These are phyloP conservation scores for Coemansia sp. DNA, from an alignment of 192 early-diverging fungal species.

Conservation along the genomic window DNA sequence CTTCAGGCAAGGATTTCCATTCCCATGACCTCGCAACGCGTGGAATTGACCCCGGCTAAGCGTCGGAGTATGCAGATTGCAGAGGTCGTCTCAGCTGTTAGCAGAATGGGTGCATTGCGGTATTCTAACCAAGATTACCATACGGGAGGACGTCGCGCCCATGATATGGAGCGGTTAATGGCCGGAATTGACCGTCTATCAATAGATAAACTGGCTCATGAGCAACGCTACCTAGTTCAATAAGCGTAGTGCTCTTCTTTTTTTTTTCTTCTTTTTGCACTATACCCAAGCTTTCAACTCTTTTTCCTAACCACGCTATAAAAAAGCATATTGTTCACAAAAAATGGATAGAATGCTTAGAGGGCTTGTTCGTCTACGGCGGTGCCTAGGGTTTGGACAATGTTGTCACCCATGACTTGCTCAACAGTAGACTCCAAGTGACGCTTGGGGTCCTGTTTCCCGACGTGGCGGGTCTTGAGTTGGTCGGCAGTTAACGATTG, in stretches of 20 bases:
- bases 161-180: conserved; percentile 43
- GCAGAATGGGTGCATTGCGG: conserved; percentile 41
- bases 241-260: conserved; percentile 4
- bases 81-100: conserved; percentile 24
- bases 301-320: conserved; percentile 12
- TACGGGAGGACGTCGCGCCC: conserved; percentile 16
- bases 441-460: conserved; percentile 99
- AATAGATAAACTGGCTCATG: conserved; percentile 21
- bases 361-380: conserved; percentile 82
- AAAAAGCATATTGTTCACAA: neutral
- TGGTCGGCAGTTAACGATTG: conserved; percentile 88
- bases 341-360: conserved; percentile 7
- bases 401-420: conserved; percentile 90
- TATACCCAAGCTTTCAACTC: neutral
- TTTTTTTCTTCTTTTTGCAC: neutral
- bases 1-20: conserved; percentile 9
- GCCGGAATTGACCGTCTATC: conserved; percentile 23
- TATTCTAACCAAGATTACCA: conserved; percentile 43
- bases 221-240: conserved; percentile 9
- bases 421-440: conserved; percentile 95
- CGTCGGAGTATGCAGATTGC: conserved; percentile 43
- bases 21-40: conserved; percentile 30
- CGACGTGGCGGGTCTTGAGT: conserved; percentile 98
- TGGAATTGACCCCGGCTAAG: conserved; percentile 29
- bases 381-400: conserved; percentile 91